phyloP scores from a whole-genome alignment of 148 eudicot species.

The Chenopodium suecicum region DNA sequence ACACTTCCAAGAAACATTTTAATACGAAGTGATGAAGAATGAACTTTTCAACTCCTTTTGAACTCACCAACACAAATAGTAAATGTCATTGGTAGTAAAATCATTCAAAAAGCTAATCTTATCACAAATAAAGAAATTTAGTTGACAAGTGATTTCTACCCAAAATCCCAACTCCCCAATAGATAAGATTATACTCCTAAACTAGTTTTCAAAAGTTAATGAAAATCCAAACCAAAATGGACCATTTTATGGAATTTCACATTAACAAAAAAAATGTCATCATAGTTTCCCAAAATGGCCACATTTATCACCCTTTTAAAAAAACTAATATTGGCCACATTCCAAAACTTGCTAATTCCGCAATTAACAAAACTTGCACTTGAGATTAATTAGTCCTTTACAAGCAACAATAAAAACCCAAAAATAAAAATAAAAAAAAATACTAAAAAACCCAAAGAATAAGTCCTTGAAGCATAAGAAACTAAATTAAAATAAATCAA shows the following conservation, averaged over 20 bases:
- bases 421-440: not conserved
- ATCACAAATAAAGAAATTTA: not conserved
- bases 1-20: too few species aligned
- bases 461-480: not conserved
- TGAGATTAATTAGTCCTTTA: not conserved
- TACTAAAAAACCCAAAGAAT: not conserved
- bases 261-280: not conserved
- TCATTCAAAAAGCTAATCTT: too few species aligned
- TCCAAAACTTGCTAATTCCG: conserved; percentile 8
- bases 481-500: not conserved
- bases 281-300: not conserved
- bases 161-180: not conserved
- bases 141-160: not conserved
- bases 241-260: not conserved
- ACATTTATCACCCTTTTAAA: too few species aligned
- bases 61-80: too few species aligned
- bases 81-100: too few species aligned
- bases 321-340: not conserved
- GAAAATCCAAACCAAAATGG: not conserved
- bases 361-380: conserved; percentile 13
- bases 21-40: too few species aligned
- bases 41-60: too few species aligned
- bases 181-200: not conserved
- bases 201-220: not conserved
- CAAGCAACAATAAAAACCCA: not conserved